Percentiles rank a stretch among this genome's conserved stretches.
Evolutionary conservation across 768 basidiomycete species (phyloP).

Genomic region (Naganishia antarctica): DNA sequence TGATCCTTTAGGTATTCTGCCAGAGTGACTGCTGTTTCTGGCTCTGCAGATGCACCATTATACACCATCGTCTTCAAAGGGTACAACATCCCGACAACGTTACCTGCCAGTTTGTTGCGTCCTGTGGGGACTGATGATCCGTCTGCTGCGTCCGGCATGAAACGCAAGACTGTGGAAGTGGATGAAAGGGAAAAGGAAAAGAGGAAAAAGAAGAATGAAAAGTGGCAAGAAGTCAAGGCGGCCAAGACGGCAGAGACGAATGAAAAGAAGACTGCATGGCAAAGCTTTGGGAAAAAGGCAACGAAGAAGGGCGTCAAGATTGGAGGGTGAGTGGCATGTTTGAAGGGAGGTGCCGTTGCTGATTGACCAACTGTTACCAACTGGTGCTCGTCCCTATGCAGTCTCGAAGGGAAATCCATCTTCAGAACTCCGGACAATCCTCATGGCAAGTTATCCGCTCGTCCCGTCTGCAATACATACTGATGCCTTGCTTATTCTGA

Average conservation of each 20-base stretch:
- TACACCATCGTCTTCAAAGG: slow-evolving; percentile 49
- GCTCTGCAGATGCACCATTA: slow-evolving; percentile 43
- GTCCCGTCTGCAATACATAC: background rate
- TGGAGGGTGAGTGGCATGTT: slow-evolving; percentile 37
- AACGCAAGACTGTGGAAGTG: slow-evolving; percentile 41
- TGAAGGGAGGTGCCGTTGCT: background rate
- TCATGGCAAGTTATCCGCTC: slow-evolving; percentile 33
- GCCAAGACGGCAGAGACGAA: slow-evolving; percentile 47
- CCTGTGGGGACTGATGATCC: slow-evolving; percentile 33
- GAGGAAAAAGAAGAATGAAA: slow-evolving; percentile 50
- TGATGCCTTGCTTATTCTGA: slow-evolving; percentile 11
- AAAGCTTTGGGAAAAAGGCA: slow-evolving; percentile 50
- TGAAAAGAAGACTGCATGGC: slow-evolving; percentile 50
- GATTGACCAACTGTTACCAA: background rate
- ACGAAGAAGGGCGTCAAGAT: slow-evolving; percentile 50
- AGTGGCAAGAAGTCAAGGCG: slow-evolving; percentile 48
- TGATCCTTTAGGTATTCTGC: slow-evolving; percentile 49
- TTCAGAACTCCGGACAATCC: slow-evolving; percentile 47
- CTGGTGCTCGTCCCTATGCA: slow-evolving; percentile 15
- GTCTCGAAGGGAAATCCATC: slow-evolving; percentile 47
- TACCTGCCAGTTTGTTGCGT: slow-evolving; percentile 41
- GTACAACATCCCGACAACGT: slow-evolving; percentile 47
- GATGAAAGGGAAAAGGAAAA: slow-evolving; percentile 49
- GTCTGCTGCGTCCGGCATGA: slow-evolving; percentile 31
- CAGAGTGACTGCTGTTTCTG: slow-evolving; percentile 43